Percentiles rank a stretch among this genome's conserved stretches.
Evolutionary conservation across 2,329 filamentous ascomycete genomes (phyloP).

Genomic region (Rhynchosporium agropyri): DNA sequence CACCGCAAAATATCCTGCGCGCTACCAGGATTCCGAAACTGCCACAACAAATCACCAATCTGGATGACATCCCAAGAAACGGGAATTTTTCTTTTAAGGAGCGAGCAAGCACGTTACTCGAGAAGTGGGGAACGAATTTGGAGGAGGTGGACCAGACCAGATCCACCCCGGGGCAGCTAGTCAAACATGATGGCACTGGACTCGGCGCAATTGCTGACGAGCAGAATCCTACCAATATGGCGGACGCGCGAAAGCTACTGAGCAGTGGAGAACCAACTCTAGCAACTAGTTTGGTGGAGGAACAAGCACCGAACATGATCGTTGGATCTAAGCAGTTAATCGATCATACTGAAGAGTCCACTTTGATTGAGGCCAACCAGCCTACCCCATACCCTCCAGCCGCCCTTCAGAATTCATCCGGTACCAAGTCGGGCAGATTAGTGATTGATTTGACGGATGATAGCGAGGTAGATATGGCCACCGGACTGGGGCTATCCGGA

Average conservation of each 20-base stretch:
- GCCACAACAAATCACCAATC: conserved; percentile 14
- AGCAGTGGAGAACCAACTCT: neutral
- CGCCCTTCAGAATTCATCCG: neutral
- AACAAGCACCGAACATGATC: neutral
- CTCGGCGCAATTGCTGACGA: neutral
- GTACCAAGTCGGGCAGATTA: neutral
- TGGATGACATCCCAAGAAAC: conserved; percentile 14
- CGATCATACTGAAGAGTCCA: neutral
- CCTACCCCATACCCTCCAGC: neutral
- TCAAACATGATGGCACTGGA: neutral
- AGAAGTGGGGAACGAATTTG: conserved; percentile 14
- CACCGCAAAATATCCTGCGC: neutral
- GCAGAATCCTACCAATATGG: neutral
- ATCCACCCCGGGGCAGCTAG: neutral
- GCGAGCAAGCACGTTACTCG: conserved; percentile 3
- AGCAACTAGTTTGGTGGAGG: neutral
- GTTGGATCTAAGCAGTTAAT: neutral
- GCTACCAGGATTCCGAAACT: conserved; percentile 8
- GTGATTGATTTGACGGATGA: conserved; percentile 19
- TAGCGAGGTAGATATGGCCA: conserved; percentile 1
- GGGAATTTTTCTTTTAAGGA: conserved; percentile 12
- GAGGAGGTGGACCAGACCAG: conserved; percentile 4
- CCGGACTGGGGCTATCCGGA: neutral
- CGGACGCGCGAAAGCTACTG: neutral
- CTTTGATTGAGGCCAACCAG: neutral